Evolutionary conservation across 495 filamentous ascomycete genomes (phyloP).

Genomic region (Neurospora sp.): DNA sequence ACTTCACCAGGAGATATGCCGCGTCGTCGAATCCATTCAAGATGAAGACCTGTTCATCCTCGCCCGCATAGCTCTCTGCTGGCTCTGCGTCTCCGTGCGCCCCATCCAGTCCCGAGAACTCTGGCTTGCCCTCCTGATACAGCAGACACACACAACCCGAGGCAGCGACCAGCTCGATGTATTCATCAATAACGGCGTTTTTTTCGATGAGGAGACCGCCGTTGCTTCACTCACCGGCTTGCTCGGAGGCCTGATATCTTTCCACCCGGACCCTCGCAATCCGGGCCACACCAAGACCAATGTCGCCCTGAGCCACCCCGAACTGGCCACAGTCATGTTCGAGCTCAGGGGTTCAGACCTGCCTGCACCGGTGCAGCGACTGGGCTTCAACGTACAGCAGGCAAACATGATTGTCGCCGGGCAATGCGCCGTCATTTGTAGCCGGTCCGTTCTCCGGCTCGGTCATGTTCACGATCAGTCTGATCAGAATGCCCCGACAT

Average conservation of each 20-base stretch:
- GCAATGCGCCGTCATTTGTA: constrained; percentile 12
- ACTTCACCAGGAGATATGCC: constrained; percentile 1
- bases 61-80: constrained; percentile 12
- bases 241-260: constrained; percentile 2
- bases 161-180: constrained; percentile 9
- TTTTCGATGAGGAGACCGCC: constrained; percentile 3
- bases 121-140: constrained; percentile 9
- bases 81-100: constrained; percentile 11
- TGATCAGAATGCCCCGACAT: neutral
- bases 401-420: constrained; percentile 7
- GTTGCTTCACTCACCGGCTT: neutral
- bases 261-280: neutral
- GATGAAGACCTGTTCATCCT: neutral
- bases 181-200: neutral
- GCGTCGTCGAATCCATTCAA: neutral
- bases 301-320: constrained; percentile 6
- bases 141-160: neutral
- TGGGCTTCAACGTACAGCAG: constrained; percentile 7
- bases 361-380: neutral
- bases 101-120: constrained; percentile 12
- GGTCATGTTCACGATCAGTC: constrained; percentile 2
- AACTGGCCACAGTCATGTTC: neutral
- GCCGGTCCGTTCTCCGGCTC: constrained; percentile 4
- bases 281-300: no score
- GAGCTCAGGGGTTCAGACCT: neutral